Percentiles rank a stretch among this genome's conserved stretches.
Evolutionary conservation across 1,139 yeast genomes (phyloP).

Genomic region (Taphrina wiesneri): DNA sequence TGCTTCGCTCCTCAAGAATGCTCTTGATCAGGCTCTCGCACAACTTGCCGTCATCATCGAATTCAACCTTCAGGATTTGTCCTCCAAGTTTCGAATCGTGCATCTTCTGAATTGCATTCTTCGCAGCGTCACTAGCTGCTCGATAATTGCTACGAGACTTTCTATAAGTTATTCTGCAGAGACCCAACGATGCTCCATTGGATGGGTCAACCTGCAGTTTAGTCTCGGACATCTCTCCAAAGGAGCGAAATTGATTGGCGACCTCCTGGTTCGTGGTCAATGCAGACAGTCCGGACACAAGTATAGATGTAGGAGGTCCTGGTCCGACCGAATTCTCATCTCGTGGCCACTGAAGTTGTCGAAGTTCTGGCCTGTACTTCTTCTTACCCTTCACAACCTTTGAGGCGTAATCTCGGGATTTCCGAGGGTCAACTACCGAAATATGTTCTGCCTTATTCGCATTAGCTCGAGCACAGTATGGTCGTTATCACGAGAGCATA

Average conservation of each 20-base stretch:
- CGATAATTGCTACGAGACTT: conserved; percentile 53
- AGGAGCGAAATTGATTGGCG: conserved; percentile 58
- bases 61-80: conserved; percentile 43
- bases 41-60: conserved; percentile 46
- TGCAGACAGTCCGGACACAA: conserved; percentile 64
- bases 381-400: conserved; percentile 15
- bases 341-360: conserved; percentile 27
- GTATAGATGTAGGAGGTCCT: conserved; percentile 68
- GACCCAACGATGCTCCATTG: conserved; percentile 78
- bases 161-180: conserved; percentile 64
- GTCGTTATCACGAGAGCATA: not conserved
- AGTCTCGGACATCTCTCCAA: conserved; percentile 62
- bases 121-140: conserved; percentile 47
- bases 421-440: conserved; percentile 24
- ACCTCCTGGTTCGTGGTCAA: conserved; percentile 54
- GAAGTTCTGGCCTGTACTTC: conserved; percentile 21
- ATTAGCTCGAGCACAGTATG: not conserved
- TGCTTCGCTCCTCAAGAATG: conserved; percentile 38
- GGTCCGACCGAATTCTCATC: conserved; percentile 77
- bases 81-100: conserved; percentile 47
- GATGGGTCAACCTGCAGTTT: conserved; percentile 68
- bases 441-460: not conserved
- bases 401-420: conserved; percentile 24
- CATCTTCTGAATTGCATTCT: conserved; percentile 48
- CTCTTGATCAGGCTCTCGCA: conserved; percentile 42